Base-by-base conservation (phyloP, 78 protist species). In the Dictyostelium capitatum region DNA sequence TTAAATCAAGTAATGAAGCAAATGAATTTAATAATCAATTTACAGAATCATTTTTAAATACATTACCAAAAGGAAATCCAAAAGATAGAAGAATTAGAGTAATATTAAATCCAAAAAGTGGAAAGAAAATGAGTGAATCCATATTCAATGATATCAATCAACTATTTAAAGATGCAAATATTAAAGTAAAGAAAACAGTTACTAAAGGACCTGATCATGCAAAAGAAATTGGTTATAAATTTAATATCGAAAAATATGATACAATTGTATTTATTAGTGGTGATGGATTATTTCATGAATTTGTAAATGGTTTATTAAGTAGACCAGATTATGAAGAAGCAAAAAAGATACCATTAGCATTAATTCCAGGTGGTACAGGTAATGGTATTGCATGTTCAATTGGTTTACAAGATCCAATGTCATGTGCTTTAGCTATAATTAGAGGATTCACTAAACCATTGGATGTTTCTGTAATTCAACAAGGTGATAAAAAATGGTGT, bases 151-250 rank as follows among this genome's bases (percentile, higher is more conserved):
- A 87, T 0, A 64, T 87, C 14, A 72, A 77, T 30, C 23, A 23
- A 12, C 25, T 87, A 3, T 77, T 87, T 78, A 64, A 62, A 28
- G 93, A 87, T 43, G 28, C 93, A 1, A 77, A 77, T 30, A 77
- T 87, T 9, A 9, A 9, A 0, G 83, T 87, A 4, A 87, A 87
- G 73, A 87, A 87, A 37, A 87, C 93, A 7, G 51, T 62, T 19
- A 87, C 93, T n/a, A 87, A 77, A 47, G 93, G 93, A 30, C 93
- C 93, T 8, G 84, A 77, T 6, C 93, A 87, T 51, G 93, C 93
- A 1, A 87, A 87, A 25, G 28, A 87, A 20, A 87, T 87, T 37
- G 93, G 93, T 9, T 87, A 50, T 23, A 87, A 74, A 25, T 87
- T 87, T 30, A 73, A 87, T 10, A 19, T 23, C 0, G 48, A 77